Evolutionary conservation across 2,329 filamentous ascomycete genomes (phyloP).

Genomic region (Seiridium cupressi): DNA sequence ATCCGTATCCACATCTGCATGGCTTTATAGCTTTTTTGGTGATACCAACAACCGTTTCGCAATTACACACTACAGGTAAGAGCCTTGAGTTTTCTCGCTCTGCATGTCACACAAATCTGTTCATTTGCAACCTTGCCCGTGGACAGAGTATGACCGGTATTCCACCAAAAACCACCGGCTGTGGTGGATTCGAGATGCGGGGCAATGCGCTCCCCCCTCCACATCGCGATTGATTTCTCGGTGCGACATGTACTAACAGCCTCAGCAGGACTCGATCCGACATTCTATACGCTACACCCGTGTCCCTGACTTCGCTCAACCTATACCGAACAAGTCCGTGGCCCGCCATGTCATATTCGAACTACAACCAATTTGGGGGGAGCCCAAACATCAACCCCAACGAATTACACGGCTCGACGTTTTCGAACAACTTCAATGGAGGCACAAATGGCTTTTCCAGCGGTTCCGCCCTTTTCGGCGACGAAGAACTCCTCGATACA

Average conservation of each 20-base stretch:
- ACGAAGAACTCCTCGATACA: constrained; percentile 83
- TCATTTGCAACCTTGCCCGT: no score
- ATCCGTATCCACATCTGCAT: background rate
- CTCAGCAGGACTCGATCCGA: no score
- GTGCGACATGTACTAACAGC: background rate
- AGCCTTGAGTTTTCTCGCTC: no score
- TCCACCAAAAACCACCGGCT: constrained; percentile 1
- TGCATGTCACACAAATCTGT: no score
- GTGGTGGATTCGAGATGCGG: constrained; percentile 19
- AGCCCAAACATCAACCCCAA: constrained; percentile 75
- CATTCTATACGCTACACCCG: background rate
- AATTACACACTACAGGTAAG: no score
- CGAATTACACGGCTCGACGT: constrained; percentile 67
- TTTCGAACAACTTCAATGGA: constrained; percentile 59
- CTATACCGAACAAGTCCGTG: constrained; percentile 6
- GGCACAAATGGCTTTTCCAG: constrained; percentile 71
- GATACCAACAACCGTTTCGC: no score
- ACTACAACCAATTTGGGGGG: constrained; percentile 55
- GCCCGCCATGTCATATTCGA: constrained; percentile 52
- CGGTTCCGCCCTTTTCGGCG: constrained; percentile 75
- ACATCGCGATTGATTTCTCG: constrained; percentile 8
- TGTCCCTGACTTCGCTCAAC: background rate
- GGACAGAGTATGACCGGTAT: no score
- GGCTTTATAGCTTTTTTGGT: background rate
- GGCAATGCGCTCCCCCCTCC: constrained; percentile 17